Evolutionary conservation across 331 rosid genomes (phyloP).

Genomic region (Phaseolus coccineus): DNA sequence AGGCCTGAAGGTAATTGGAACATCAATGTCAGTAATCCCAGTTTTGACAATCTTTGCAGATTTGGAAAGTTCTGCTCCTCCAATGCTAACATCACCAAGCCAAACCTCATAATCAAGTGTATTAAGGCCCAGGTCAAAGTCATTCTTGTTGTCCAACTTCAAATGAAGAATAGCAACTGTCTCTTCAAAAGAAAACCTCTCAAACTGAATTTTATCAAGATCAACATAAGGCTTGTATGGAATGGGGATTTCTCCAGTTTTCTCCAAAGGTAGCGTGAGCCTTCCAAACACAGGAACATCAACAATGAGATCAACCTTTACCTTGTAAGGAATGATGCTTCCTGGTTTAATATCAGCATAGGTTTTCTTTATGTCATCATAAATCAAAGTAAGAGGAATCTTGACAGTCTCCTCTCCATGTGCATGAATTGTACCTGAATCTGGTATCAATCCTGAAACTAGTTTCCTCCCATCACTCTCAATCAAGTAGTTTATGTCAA

Average conservation of each 20-base stretch:
- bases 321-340: constrained; percentile 67
- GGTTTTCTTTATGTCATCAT: constrained; percentile 72
- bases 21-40: constrained; percentile 60
- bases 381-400: constrained; percentile 69
- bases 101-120: constrained; percentile 76
- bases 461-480: constrained; percentile 88
- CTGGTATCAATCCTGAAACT: constrained; percentile 83
- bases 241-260: constrained; percentile 84
- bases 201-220: constrained; percentile 66
- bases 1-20: constrained; percentile 84
- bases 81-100: constrained; percentile 76
- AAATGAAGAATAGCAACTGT: constrained; percentile 75
- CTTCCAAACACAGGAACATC: constrained; percentile 84
- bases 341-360: constrained; percentile 73
- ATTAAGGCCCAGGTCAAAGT: constrained; percentile 72
- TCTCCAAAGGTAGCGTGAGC: constrained; percentile 79
- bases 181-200: constrained; percentile 79
- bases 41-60: constrained; percentile 61
- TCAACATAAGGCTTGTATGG: constrained; percentile 86
- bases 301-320: constrained; percentile 76
- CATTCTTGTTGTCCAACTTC: constrained; percentile 81
- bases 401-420: constrained; percentile 83
- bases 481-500: constrained; percentile 77
- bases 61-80: constrained; percentile 65
- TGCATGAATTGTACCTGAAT: constrained; percentile 78